phyloP scores from a whole-genome alignment of 768 basidiomycete species.

The Mycena belliarum region DNA sequence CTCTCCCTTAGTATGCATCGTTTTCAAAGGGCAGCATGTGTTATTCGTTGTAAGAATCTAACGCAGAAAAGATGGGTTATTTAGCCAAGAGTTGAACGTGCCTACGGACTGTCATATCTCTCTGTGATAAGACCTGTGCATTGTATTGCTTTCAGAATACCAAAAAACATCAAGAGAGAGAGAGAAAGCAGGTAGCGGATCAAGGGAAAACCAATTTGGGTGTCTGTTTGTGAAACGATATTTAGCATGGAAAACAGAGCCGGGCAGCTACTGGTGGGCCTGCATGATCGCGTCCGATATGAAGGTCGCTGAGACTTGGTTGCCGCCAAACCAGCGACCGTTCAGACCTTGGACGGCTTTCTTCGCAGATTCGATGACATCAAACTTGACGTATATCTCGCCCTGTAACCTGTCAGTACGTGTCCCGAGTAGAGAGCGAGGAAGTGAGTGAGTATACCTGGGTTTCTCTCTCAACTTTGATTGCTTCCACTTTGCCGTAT shows the following conservation, averaged over 20 bases:
- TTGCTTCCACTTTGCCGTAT: conserved; percentile 83
- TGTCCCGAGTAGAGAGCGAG: neutral
- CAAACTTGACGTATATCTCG: conserved; percentile 96
- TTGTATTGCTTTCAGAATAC: conserved; percentile 30
- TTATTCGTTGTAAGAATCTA: conserved; percentile 37
- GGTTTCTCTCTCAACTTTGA: conserved; percentile 93
- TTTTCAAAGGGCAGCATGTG: conserved; percentile 24
- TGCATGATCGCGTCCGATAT: conserved; percentile 95
- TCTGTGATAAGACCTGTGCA: conserved; percentile 31
- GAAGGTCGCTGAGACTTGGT: conserved; percentile 82
- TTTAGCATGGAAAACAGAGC: conserved; percentile 31
- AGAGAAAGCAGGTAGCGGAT: conserved; percentile 31
- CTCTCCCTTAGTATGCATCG: neutral
- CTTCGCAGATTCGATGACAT: conserved; percentile 73
- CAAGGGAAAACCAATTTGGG: conserved; percentile 31
- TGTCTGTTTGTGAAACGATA: conserved; percentile 35
- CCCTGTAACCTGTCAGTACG: conserved; percentile 54
- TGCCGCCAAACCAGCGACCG: conserved; percentile 96
- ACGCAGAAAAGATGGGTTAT: conserved; percentile 33
- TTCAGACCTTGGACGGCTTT: conserved; percentile 88
- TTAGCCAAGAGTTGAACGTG: conserved; percentile 40
- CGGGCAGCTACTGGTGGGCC: conserved; percentile 67
- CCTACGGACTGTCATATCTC: conserved; percentile 34
- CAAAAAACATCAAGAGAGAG: conserved; percentile 27
- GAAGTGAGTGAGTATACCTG: conserved; percentile 50